Base-by-base conservation (phyloP, 2,329 filamentous ascomycete species). In the Penicillium capsulatum region DNA sequence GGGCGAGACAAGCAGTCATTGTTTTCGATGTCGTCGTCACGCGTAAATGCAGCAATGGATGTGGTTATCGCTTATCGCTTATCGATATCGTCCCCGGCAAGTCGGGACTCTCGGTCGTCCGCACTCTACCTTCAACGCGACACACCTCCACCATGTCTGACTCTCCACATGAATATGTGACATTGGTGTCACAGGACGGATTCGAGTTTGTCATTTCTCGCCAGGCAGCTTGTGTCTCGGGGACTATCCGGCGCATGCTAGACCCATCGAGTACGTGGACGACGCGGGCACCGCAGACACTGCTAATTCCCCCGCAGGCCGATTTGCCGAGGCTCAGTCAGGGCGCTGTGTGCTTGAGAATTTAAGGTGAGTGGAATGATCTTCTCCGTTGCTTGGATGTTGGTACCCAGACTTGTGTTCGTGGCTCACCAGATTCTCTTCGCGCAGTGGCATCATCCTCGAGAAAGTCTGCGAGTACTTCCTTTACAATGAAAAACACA, bases 381-480 rank as follows among this genome's bases (percentile, higher is more conserved):
- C 13, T 19, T 3, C 7, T 22, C 2, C 1, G 16, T 27, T 2
- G 19, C 10, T 31, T 42, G 14, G 15, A 7, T 14, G n/a, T 5
- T 26, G 19, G n/a, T n/a, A n/a, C n/a, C n/a, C n/a, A n/a, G n/a
- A n/a, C n/a, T 28, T 8, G 3, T 10, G 11, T n/a, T 31, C 34
- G 13, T 17, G 16, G 11, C 35, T 50, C 38, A 44, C 36, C 17
- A 27, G 35, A 11, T 7, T 14, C 26, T 28, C 13, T 28, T 14
- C 13, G 9, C 5, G 10, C 26, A 83, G 77, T 51, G 80, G 76
- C 17, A 62, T 81, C 17, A 72, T 83, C 8, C 69, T 84, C 2
- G 80, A 84, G 55, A 83, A 83, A 60, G 78, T 84, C 37, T 83
- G 80, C 71, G 79, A 83, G 58, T 84, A 84, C 56, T 72, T 84